Evolutionary conservation across 2,329 filamentous ascomycete genomes (phyloP), one percentile per base, ranked within the genome.

Genomic region (Paraphaeosphaeria sporulosa): DNA sequence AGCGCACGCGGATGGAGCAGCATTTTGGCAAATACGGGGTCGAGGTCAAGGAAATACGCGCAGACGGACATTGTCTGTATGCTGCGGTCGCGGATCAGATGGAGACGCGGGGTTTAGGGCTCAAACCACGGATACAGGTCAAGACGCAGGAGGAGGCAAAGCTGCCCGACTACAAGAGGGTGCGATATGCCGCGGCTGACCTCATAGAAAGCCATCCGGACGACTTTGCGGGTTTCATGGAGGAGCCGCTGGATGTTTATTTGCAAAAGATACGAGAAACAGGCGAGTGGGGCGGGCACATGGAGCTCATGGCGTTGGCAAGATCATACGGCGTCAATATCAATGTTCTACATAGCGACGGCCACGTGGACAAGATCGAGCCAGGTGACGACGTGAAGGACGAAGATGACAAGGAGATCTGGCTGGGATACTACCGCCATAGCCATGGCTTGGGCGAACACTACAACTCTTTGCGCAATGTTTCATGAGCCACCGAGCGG

Each of bases 31-130:
- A 83, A 47, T 81, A 90, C 59, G 83, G 83, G 0, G 84, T 98
- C 17, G 82, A 81, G 21, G 92, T 97, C 81, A 86, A 91, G 69
- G 88, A 92, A 60, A 93, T 99, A 59, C 86, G 86, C 42, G 93
- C 95, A 0, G 94, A 99, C 78, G 95, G 95, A 0, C 95, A 99
- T 80, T 99, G 95, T 75, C 82, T 99, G 17, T 99, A 98, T 79
- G 91, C 93, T 17, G 93, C 95, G 0, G 86, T 98, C 53, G 94
- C 94, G 27, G 92, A 95, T 76, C 93, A 97, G 78, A 83, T 97
- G 55, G 80, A 79, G 56, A 81, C 85, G 56, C 63, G 64, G n/a
- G 70, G 66, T 0, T 44, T 80, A 30, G 69, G 66, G 0, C 53
- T 79, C 47, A 64, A 72, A 55, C 77, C 78, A 1, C 64, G 64